Evolutionary conservation across 805 yeast genomes (phyloP).

Genomic region (Starmerella etchellsii): DNA sequence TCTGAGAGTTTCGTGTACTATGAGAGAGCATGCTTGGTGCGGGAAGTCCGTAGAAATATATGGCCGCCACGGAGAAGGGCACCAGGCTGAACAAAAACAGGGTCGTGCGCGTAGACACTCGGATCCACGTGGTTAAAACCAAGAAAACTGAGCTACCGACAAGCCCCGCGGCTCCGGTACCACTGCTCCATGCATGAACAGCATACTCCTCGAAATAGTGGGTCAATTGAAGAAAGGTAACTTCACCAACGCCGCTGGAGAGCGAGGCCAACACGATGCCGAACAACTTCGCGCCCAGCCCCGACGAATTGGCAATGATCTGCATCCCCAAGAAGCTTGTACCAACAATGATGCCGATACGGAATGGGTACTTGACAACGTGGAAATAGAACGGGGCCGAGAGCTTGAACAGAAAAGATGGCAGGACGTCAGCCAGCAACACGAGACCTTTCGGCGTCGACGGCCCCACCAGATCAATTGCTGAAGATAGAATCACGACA

Average conservation of each 20-base stretch:
- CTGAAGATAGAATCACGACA: conserved; percentile 84
- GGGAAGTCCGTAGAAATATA: conserved; percentile 26
- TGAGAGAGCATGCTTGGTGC: not conserved
- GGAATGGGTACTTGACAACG: conserved; percentile 40
- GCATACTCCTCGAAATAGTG: conserved; percentile 55
- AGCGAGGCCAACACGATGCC: conserved; percentile 72
- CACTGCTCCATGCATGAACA: conserved; percentile 79
- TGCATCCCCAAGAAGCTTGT: conserved; percentile 67
- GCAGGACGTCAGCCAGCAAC: conserved; percentile 72
- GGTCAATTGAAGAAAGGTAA: conserved; percentile 75
- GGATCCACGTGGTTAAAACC: conserved; percentile 56
- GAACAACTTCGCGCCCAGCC: conserved; percentile 34
- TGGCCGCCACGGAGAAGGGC: conserved; percentile 26
- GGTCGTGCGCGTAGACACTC: conserved; percentile 40
- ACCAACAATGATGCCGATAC: conserved; percentile 44
- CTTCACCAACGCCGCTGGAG: conserved; percentile 83
- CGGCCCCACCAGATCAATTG: conserved; percentile 80
- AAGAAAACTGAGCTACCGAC: conserved; percentile 60
- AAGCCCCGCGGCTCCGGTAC: conserved; percentile 94
- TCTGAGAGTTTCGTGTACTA: not conserved
- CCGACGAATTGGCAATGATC: conserved; percentile 37
- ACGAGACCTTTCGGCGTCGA: conserved; percentile 74
- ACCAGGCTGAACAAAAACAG: conserved; percentile 42
- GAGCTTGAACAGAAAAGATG: conserved; percentile 60
- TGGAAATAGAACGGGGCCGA: conserved; percentile 72